Evolutionary conservation across 352 stramenopile genomes (phyloP), one percentile per base, ranked within the genome.

Genomic region (Globisporangium heterothallicum): DNA sequence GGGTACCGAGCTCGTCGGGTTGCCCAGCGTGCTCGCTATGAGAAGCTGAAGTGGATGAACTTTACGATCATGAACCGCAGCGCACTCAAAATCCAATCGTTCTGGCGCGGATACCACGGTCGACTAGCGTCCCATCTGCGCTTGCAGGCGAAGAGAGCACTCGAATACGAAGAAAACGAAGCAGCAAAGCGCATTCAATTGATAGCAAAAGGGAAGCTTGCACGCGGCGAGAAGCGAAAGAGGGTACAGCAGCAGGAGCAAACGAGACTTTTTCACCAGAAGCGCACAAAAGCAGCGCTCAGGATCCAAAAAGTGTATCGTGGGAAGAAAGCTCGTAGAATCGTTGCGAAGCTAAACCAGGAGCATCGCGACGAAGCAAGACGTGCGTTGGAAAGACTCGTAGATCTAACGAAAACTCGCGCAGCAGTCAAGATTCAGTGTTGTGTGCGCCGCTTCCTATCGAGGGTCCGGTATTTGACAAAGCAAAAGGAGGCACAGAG

Each of bases 391-490:
- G 73, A 80, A 22, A 68, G 79, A 2, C 63, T 92, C 6, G 64
- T 91, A 32, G 46, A 58, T 3, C 66, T 87, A 36, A 78, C 80
- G 1, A 87, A 87, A 56, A 59, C 59, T 14, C 59, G 66, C 1
- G 80, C 84, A 18, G 83, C 75, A 0, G 72, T 82, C 29, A 75
- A 72, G 36, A 88, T 95, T 42, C 85, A 94, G 56, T 80, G 75
- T 45, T 84, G 68, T 18, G 63, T 59, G 35, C 68, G 85, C 1
- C 61, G 79, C 3, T 91, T 77, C 52, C 60, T 89, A 0, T 69
- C 77, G 0, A 66, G 72, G 0, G 26, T 68, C 27, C 48, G 52
- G 29, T 86, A 84, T 26, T 40, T 56, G 0, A 29, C 45, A 3
- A 61, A 67, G 1, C 66, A 66, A 24, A 56, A 52, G 3, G 77